These are phyloP conservation scores for Calonectria hawksworthii DNA, from an alignment of 2,329 filamentous ascomycete species.

Conservation along the genomic window DNA sequence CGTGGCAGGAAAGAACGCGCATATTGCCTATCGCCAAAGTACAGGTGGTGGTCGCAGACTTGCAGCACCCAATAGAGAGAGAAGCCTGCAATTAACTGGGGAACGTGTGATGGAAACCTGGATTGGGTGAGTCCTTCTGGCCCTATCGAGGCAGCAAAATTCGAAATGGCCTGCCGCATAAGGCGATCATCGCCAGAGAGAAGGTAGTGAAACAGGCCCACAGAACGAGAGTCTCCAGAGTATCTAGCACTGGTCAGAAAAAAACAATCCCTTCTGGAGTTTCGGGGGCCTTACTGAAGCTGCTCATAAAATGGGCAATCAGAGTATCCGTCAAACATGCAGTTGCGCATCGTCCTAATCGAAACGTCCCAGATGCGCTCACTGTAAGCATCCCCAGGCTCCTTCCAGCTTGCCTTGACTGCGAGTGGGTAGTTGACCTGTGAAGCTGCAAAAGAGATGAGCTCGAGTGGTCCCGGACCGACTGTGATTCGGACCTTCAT, in stretches of 20 bases:
- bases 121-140: conserved; percentile 51
- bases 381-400: conserved; percentile 16
- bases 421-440: conserved; percentile 31
- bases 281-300: conserved; percentile 46
- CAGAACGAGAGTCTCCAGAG: conserved; percentile 34
- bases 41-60: conserved; percentile 53
- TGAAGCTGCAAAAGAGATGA: conserved; percentile 18
- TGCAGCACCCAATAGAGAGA: conserved; percentile 54
- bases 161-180: conserved; percentile 49
- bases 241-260: conserved; percentile 6
- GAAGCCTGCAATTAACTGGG: conserved; percentile 55
- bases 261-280: conserved; percentile 14
- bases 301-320: conserved; percentile 55
- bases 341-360: conserved; percentile 41
- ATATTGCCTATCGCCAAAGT: conserved; percentile 51
- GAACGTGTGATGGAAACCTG: conserved; percentile 52
- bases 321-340: conserved; percentile 50
- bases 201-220: conserved; percentile 49
- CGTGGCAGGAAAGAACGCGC: conserved; percentile 48
- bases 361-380: conserved; percentile 42
- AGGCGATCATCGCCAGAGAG: conserved; percentile 49
- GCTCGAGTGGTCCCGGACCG: conserved; percentile 13
- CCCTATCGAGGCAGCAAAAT: conserved; percentile 42
- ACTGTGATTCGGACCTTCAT: conserved; percentile 25
- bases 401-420: conserved; percentile 22